Evolutionary conservation across 345 rosid genomes (phyloP), one percentile per base, ranked within the genome.

Genomic region (Citropsis articulata): DNA sequence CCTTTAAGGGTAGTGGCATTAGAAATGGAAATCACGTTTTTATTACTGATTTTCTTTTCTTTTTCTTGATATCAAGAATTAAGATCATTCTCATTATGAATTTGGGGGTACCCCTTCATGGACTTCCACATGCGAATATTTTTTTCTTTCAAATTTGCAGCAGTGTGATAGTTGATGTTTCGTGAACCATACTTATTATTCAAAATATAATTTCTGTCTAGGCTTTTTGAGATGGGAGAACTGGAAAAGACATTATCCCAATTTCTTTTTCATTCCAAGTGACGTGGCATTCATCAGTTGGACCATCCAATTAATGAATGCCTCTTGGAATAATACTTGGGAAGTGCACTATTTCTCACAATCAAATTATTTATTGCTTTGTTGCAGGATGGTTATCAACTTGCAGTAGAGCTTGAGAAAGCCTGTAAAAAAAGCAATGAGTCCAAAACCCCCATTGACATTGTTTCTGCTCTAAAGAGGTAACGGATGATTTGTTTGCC

Each of bases 311-410:
- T 45, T 45, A 45, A 45, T 45, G 50, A 13, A 45, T 45, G 50
- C 50, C 18, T 45, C 50, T 45, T 45, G 50, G 50, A 45, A 45
- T 45, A 45, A 45, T 45, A 13, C 5, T 45, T 1, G 50, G 50
- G 50, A 45, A 45, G 50, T 45, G 18, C 50, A 3, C 13, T 12
- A 13, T 42, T 42, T 45, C 50, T 45, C 9, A 3, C 13, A 12
- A 45, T 21, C 59, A 10, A 61, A 42, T 13, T 69, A 36, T 71
- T 69, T 73, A 7, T 77, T 48, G 57, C 30, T 19, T 25, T n/a
- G 42, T 80, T 79, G 50, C 95, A 95, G 99, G 99, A 94, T 77
- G 30, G 98, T 83, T 94, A 81, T 80, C 97, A 94, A 81, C 89
- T 96, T 56, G 97, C 95, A 60, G 7, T 82, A 81, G 98, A 94